phyloP scores from a whole-genome alignment of 2,329 filamentous ascomycete genomes.

The Chlorencoelia australis region DNA sequence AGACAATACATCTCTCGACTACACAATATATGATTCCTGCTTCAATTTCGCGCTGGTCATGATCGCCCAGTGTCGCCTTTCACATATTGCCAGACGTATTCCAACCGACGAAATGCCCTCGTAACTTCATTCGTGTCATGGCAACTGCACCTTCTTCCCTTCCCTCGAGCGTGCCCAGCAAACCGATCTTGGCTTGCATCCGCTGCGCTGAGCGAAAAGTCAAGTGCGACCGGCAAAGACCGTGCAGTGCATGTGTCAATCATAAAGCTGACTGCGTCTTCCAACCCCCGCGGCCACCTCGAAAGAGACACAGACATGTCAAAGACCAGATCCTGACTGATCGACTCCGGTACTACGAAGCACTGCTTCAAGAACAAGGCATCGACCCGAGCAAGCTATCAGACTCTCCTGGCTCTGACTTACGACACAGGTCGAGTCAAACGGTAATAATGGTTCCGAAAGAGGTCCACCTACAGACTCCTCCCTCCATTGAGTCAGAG shows the following conservation, averaged over 20 bases:
- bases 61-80: neutral
- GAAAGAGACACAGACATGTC: slow-evolving; percentile 33
- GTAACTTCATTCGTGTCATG: neutral
- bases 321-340: neutral
- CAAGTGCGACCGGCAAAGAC: slow-evolving; percentile 61
- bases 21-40: neutral
- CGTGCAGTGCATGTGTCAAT: slow-evolving; percentile 58
- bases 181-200: slow-evolving; percentile 6
- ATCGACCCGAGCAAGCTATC: neutral
- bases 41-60: neutral
- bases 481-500: slow-evolving; percentile 1
- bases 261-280: slow-evolving; percentile 50
- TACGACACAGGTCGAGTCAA: slow-evolving; percentile 8
- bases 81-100: neutral
- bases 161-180: slow-evolving; percentile 1
- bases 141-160: neutral
- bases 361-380: neutral
- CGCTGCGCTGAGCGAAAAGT: slow-evolving; percentile 44
- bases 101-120: no score
- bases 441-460: slow-evolving; percentile 1
- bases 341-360: neutral
- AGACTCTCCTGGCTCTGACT: slow-evolving; percentile 1
- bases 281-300: slow-evolving; percentile 50
- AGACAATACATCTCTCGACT: neutral
- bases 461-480: neutral